Evolutionary conservation across 441 rosid genomes (phyloP), one percentile per base, ranked within the genome.

Genomic region (Raphanus hybrid): DNA sequence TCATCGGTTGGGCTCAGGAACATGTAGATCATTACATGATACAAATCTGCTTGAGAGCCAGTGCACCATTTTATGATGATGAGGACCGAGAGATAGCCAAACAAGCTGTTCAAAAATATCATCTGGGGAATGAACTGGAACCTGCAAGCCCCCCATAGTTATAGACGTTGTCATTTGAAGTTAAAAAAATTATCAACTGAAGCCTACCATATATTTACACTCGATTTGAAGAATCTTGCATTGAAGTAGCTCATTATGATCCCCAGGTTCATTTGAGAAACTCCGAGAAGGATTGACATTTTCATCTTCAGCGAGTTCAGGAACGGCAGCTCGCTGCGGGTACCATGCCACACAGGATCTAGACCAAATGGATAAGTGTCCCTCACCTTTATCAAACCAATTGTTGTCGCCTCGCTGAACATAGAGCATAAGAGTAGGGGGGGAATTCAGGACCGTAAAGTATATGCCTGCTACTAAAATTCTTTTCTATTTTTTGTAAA

Each of bases 231-330:
- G 85, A 90, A 96, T 67, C 15, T 75, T 67, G 99, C 99, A 82
- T 96, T 96, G 80, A 84, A 87, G 76, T 71, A 93, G 82, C 98
- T 96, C 84, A 96, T 55, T 72, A 94, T 72, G 71, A 94, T 90
- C 77, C 99, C 99, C 9, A 96, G 99, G 85, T 96, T 92, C 99
- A 96, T 96, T 71, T 94, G 99, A 76, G 94, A 86, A 72, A 96
- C 93, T 81, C 98, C 99, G 50, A 94, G 83, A 64, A 96, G 94
- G 75, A 94, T 94, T 15, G 99, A 96, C 97, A 96, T 90, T 82
- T 96, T 94, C 99, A 96, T 96, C 87, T 96, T 94, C 81, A 94
- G 82, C 52, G 99, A 96, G 86, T 94, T 92, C 23, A 96, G 91
- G 79, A 90, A 96, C 48, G 99, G 97, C 72, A 92, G 84, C 82